phyloP scores from a whole-genome alignment of 805 yeast species.

The Zygoascus biomembranicola region DNA sequence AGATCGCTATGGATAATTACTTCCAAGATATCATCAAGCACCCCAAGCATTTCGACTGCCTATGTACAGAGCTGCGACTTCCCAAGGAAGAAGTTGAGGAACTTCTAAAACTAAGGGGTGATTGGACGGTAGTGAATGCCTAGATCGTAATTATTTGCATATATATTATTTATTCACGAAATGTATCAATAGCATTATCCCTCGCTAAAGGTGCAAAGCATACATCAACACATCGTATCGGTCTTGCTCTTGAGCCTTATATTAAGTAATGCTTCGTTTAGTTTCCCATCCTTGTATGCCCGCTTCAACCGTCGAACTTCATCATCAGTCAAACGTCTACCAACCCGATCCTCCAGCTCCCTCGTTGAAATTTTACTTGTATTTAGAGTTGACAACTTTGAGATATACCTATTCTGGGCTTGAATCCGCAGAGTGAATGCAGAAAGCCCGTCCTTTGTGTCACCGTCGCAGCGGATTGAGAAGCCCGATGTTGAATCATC shows the following conservation, averaged over 20 bases:
- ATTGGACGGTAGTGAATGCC: slow-evolving; percentile 38
- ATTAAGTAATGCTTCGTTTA: slow-evolving; percentile 33
- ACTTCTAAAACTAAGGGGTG: slow-evolving; percentile 40
- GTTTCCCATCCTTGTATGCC: slow-evolving; percentile 26
- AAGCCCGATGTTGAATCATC: slow-evolving; percentile 12
- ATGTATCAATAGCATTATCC: neutral
- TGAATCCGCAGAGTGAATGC: slow-evolving; percentile 21
- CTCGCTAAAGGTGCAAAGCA: neutral
- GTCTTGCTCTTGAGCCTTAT: slow-evolving; percentile 24
- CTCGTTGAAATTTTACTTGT: slow-evolving; percentile 14
- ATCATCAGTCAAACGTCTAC: slow-evolving; percentile 18
- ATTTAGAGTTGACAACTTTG: slow-evolving; percentile 8
- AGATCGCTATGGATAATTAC: slow-evolving; percentile 14
- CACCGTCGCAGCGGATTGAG: slow-evolving; percentile 15
- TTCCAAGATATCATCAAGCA: slow-evolving; percentile 13
- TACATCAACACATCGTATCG: slow-evolving; percentile 24
- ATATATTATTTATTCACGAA: neutral
- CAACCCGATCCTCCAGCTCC: slow-evolving; percentile 22
- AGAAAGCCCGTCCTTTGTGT: slow-evolving; percentile 8
- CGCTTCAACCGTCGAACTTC: slow-evolving; percentile 16
- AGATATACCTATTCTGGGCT: slow-evolving; percentile 14
- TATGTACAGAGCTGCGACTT: slow-evolving; percentile 60
- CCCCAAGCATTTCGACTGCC: slow-evolving; percentile 29
- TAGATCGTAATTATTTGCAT: neutral
- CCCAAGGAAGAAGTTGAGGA: slow-evolving; percentile 48